A percentile compares a stretch with the other conserved stretches of the same genome.
Conservation (phyloP, 23 red algal species). For the Gracilaria caudata region DNA sequence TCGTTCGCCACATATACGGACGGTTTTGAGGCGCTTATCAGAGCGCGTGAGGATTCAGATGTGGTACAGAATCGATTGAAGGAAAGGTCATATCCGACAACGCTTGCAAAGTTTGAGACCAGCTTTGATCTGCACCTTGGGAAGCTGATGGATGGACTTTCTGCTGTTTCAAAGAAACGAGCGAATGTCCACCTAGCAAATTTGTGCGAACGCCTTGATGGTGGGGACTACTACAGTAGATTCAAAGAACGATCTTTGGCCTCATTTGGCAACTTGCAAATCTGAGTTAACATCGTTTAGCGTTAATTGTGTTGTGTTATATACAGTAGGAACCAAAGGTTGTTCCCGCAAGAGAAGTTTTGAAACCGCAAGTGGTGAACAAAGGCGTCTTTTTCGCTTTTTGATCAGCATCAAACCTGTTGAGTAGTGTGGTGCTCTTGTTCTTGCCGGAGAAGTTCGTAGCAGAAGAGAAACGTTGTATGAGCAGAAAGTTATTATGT, state of each 20-base stretch:
- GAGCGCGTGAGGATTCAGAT: neutral
- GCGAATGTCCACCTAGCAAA: slow-evolving; percentile 61
- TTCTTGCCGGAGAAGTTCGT: too few relatives aligned
- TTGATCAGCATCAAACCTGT: too few relatives aligned
- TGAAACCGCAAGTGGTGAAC: neutral
- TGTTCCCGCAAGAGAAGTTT: neutral
- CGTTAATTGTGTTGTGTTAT: neutral
- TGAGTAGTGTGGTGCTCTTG: too few relatives aligned
- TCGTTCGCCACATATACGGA: slow-evolving; percentile 71
- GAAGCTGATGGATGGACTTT: slow-evolving; percentile 57
- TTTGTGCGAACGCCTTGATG: slow-evolving; percentile 54
- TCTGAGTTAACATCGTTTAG: neutral
- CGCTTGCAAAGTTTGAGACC: slow-evolving; percentile 62
- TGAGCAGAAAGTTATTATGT: too few relatives aligned
- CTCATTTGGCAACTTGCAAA: slow-evolving; percentile 38
- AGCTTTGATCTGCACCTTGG: slow-evolving; percentile 55
- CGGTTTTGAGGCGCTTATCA: neutral
- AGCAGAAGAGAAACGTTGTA: too few relatives aligned
- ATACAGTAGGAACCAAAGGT: neutral
- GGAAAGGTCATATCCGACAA: slow-evolving; percentile 23
- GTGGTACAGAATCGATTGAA: slow-evolving; percentile 13
- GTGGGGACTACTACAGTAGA: slow-evolving; percentile 46
- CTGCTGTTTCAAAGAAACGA: slow-evolving; percentile 42
- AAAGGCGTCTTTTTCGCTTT: slow-evolving; percentile 3
- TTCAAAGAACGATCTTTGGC: slow-evolving; percentile 53